Conservation (phyloP, 768 basidiomycete species). For the Rhizopogon vinicolor region DNA sequence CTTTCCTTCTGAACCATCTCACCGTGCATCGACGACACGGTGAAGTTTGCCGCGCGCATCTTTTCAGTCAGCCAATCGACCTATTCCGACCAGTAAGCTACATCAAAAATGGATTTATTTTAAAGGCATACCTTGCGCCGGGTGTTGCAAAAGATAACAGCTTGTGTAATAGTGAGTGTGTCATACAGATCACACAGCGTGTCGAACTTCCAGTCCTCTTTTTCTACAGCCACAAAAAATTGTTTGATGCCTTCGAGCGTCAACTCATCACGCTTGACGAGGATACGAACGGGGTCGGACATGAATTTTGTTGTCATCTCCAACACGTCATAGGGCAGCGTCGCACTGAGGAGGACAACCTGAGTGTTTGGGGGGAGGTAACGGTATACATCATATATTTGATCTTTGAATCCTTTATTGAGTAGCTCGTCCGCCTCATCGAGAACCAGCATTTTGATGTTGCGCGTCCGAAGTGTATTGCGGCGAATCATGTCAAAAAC, state of each 20-base stretch:
- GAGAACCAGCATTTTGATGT: conserved; percentile 96
- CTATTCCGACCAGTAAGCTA: conserved; percentile 33
- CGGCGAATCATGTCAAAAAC: conserved; percentile 99
- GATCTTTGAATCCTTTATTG: conserved; percentile 98
- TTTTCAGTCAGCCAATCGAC: conserved; percentile 99
- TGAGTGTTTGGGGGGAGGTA: conserved; percentile 97
- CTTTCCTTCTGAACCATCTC: conserved; percentile 96
- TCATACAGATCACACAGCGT: conserved; percentile 97
- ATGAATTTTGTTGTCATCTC: conserved; percentile 99
- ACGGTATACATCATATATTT: conserved; percentile 98
- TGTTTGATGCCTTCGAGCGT: conserved; percentile 96
- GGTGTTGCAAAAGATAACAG: conserved; percentile 99
- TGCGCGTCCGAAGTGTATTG: conserved; percentile 86
- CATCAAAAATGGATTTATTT: neutral
- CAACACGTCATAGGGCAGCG: conserved; percentile 92
- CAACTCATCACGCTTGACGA: conserved; percentile 99
- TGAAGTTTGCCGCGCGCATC: conserved; percentile 98
- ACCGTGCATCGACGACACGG: conserved; percentile 93
- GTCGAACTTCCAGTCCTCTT: conserved; percentile 99
- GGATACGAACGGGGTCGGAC: conserved; percentile 96
- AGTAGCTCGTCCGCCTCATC: conserved; percentile 96
- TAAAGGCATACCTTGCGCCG: conserved; percentile 73
- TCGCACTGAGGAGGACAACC: conserved; percentile 94
- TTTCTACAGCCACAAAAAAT: conserved; percentile 98
- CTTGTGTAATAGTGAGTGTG: conserved; percentile 97